phyloP scores from a whole-genome alignment of 208 protist species.

The Trypanosoma brucei region DNA sequence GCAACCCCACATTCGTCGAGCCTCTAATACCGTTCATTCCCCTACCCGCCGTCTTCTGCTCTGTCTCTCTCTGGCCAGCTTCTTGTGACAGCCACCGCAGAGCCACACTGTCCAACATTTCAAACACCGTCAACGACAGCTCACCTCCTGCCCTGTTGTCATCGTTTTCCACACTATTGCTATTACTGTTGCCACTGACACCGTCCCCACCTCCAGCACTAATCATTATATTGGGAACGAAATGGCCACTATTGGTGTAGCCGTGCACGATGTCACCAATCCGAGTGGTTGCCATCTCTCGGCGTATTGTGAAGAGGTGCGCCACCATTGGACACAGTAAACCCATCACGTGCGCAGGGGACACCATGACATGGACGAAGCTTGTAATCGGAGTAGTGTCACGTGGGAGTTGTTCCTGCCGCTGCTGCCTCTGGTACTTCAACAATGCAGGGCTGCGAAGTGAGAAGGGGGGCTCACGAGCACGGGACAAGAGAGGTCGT shows the following conservation, averaged over 20 bases:
- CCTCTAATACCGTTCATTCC: neutral
- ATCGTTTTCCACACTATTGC: neutral
- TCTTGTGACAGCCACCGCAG: conserved; percentile 12
- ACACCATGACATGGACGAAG: conserved; percentile 22
- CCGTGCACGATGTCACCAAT: neutral
- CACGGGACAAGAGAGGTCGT: conserved; percentile 22
- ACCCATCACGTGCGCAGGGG: conserved; percentile 54
- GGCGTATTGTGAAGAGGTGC: conserved; percentile 49
- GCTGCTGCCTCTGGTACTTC: neutral
- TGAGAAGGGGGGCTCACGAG: conserved; percentile 6
- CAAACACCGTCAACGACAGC: neutral
- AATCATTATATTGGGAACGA: neutral
- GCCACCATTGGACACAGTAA: conserved; percentile 53
- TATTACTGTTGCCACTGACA: neutral
- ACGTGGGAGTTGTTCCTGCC: conserved; percentile 1
- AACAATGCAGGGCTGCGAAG: conserved; percentile 1
- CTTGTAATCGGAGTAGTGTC: conserved; percentile 8
- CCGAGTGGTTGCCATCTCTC: conserved; percentile 13
- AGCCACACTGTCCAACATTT: neutral
- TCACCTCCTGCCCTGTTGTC: neutral
- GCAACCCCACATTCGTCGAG: neutral
- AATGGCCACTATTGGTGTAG: neutral
- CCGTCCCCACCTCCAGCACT: neutral
- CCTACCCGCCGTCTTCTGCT: neutral
- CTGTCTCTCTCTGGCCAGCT: conserved; percentile 13